These are phyloP conservation scores for Neocatenulostroma microsporum DNA, from an alignment of 2,329 filamentous ascomycete genomes.

Conservation along the genomic window DNA sequence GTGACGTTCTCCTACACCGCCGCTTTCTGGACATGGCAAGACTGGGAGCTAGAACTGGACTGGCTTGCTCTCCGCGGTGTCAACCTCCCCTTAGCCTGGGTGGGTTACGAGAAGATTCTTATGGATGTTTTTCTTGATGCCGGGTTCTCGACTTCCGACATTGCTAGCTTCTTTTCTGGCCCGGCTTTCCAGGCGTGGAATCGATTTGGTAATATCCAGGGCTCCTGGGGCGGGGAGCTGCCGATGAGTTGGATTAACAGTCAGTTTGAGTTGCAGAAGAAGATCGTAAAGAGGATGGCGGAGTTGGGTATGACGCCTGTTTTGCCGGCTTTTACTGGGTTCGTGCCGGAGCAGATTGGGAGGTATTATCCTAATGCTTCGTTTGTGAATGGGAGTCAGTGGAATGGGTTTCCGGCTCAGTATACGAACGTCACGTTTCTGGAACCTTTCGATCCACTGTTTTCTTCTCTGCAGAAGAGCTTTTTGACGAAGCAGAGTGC, in stretches of 20 bases:
- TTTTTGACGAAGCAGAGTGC: constrained; percentile 42
- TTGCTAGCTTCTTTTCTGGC: constrained; percentile 42
- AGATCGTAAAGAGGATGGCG: constrained; percentile 44
- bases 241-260: constrained; percentile 41
- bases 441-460: constrained; percentile 40
- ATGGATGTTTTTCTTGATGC: constrained; percentile 42
- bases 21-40: constrained; percentile 47
- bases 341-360: constrained; percentile 40
- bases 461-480: constrained; percentile 37
- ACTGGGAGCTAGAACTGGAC: constrained; percentile 48
- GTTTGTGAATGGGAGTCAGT: constrained; percentile 38
- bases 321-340: constrained; percentile 45
- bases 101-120: constrained; percentile 45
- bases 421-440: constrained; percentile 45
- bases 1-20: constrained; percentile 48
- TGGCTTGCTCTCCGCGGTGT: constrained; percentile 48
- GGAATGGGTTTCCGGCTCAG: constrained; percentile 35
- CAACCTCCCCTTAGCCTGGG: constrained; percentile 47
- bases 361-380: constrained; percentile 37
- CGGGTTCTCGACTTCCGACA: constrained; percentile 39
- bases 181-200: constrained; percentile 49
- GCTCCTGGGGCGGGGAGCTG: constrained; percentile 42
- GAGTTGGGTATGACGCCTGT: constrained; percentile 48
- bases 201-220: constrained; percentile 47
- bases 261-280: constrained; percentile 43